phyloP scores from a whole-genome alignment of 2,329 filamentous ascomycete genomes.

The Ramularia collo-cygni region DNA sequence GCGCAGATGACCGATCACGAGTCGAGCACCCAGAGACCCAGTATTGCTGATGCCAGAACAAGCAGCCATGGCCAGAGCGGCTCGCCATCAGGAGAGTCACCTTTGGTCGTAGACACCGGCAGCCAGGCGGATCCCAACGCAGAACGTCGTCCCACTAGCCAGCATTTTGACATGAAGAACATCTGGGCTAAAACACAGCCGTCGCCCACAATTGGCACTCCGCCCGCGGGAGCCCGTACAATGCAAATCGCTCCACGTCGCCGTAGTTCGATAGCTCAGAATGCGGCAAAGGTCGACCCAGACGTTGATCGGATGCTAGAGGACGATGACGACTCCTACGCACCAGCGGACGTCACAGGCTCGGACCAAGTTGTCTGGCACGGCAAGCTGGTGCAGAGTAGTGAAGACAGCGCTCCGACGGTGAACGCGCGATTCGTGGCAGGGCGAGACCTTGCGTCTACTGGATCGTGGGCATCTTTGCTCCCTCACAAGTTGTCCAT shows the following conservation, averaged over 20 bases:
- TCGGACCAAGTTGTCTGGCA: slow-evolving; percentile 68
- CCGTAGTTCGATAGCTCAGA: slow-evolving; percentile 29
- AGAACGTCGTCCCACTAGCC: slow-evolving; percentile 31
- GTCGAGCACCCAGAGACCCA: slow-evolving; percentile 7
- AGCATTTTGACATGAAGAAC: slow-evolving; percentile 70
- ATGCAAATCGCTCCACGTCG: slow-evolving; percentile 42
- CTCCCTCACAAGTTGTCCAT: slow-evolving; percentile 65
- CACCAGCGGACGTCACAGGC: slow-evolving; percentile 64
- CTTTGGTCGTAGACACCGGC: slow-evolving; percentile 16
- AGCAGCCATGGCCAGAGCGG: slow-evolving; percentile 16
- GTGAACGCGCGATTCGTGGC: slow-evolving; percentile 77
- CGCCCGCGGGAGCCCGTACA: slow-evolving; percentile 35
- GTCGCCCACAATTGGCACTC: slow-evolving; percentile 51
- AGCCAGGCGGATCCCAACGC: slow-evolving; percentile 8
- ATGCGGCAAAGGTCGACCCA: slow-evolving; percentile 65
- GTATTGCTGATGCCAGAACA: slow-evolving; percentile 32
- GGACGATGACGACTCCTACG: slow-evolving; percentile 75
- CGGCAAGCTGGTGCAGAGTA: slow-evolving; percentile 51
- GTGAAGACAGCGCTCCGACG: slow-evolving; percentile 35
- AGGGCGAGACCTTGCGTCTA: slow-evolving; percentile 67
- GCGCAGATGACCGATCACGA: neutral
- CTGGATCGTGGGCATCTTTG: slow-evolving; percentile 66
- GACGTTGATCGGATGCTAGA: slow-evolving; percentile 86
- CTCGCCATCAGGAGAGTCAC: slow-evolving; percentile 25
- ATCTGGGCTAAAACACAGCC: slow-evolving; percentile 68